Percentiles rank a stretch among this genome's conserved stretches.
phyloP scores from a whole-genome alignment of 495 filamentous ascomycete species.

The Saxispiralis lemnorum region DNA sequence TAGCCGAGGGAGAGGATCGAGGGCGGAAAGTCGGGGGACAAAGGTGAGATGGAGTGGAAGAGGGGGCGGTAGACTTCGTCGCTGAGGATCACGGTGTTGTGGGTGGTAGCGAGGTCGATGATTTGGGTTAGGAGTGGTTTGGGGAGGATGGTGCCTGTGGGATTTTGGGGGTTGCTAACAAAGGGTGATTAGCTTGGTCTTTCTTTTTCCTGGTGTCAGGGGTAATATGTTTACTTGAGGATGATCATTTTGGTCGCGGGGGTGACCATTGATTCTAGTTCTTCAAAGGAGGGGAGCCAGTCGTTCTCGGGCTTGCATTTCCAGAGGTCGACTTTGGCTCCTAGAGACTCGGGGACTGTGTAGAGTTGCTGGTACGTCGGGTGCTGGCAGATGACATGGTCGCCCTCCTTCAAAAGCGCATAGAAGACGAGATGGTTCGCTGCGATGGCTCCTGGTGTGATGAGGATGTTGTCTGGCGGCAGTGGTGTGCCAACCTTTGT shows the following conservation, averaged over 20 bases:
- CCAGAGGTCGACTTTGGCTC: constrained; percentile 71
- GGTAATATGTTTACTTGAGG: constrained; percentile 39
- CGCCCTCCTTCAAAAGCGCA: constrained; percentile 54
- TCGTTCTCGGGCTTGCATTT: constrained; percentile 44
- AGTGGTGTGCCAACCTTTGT: constrained; percentile 32
- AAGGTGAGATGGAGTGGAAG: constrained; percentile 55
- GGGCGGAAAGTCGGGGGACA: constrained; percentile 41
- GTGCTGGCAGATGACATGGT: constrained; percentile 79
- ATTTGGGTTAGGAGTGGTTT: constrained; percentile 40
- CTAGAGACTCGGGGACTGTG: constrained; percentile 53
- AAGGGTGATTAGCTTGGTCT: too few relatives aligned
- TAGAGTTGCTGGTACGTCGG: constrained; percentile 87
- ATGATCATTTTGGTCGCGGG: constrained; percentile 61
- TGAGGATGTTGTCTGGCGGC: constrained; percentile 48
- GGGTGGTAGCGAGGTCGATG: constrained; percentile 42
- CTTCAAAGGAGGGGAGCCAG: constrained; percentile 50
- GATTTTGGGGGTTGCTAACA: constrained; percentile 82
- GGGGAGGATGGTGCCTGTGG: constrained; percentile 58
- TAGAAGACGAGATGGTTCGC: constrained; percentile 71
- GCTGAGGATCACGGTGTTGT: constrained; percentile 49
- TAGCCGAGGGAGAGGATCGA: constrained; percentile 59
- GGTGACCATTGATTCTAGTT: constrained; percentile 48
- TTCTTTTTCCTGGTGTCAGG: too few relatives aligned
- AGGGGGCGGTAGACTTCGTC: constrained; percentile 83
- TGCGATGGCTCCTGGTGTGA: constrained; percentile 66